Conservation (phyloP, 2,329 filamentous ascomycete species). For the Coniochaeta ligniaria region DNA sequence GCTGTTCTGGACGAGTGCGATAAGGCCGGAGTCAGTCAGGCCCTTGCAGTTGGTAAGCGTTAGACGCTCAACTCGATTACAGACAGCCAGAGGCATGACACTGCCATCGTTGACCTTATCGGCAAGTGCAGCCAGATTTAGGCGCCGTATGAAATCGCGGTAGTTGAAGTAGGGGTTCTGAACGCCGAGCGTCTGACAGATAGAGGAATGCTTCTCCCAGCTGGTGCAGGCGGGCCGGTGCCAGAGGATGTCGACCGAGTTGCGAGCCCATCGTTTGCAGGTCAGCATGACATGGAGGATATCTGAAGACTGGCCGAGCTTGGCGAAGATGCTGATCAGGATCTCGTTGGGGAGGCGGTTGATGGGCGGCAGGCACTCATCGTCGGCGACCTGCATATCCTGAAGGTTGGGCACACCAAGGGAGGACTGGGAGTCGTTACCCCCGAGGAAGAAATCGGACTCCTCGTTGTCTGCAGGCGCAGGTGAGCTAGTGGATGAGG, state of each 20-base stretch:
- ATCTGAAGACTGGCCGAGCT: slow-evolving; percentile 68
- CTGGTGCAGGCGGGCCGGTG: slow-evolving; percentile 86
- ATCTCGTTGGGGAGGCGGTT: slow-evolving; percentile 87
- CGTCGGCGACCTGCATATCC: slow-evolving; percentile 63
- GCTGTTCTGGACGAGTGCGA: slow-evolving; percentile 72
- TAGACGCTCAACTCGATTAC: slow-evolving; percentile 85
- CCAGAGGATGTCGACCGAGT: slow-evolving; percentile 90
- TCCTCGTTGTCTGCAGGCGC: slow-evolving; percentile 77
- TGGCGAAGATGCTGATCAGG: slow-evolving; percentile 85
- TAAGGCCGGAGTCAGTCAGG: slow-evolving; percentile 77
- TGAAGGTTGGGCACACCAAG: slow-evolving; percentile 73
- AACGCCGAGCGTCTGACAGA: slow-evolving; percentile 70
- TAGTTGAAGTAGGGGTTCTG: slow-evolving; percentile 81
- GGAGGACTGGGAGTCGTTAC: slow-evolving; percentile 91
- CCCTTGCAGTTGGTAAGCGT: slow-evolving; percentile 86
- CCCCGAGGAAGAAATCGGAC: slow-evolving; percentile 83
- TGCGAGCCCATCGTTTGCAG: slow-evolving; percentile 88
- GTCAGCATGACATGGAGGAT: slow-evolving; percentile 86
- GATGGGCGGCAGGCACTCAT: slow-evolving; percentile 68
- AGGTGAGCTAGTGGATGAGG: slow-evolving; percentile 68
- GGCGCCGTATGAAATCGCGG: slow-evolving; percentile 79
- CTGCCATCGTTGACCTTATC: slow-evolving; percentile 80
- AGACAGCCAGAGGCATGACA: slow-evolving; percentile 70
- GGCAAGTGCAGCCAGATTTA: slow-evolving; percentile 79
- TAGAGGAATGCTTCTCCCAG: slow-evolving; percentile 73